These are phyloP conservation scores for Sporothrix sp. DNA, from an alignment of 2,329 filamentous ascomycete genomes.

Conservation along the genomic window DNA sequence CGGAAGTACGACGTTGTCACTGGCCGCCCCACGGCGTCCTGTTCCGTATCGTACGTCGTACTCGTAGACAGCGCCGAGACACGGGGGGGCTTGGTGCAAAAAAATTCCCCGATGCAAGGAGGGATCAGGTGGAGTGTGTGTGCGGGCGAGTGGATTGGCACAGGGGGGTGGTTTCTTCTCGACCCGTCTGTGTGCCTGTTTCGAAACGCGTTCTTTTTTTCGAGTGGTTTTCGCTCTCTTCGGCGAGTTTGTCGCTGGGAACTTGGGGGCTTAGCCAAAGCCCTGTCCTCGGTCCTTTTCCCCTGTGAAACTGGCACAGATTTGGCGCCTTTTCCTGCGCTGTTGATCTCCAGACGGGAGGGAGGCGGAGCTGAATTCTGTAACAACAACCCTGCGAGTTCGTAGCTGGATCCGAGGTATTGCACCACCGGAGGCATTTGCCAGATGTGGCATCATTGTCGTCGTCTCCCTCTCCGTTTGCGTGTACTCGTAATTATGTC, in stretches of 20 bases:
- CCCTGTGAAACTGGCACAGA: neutral
- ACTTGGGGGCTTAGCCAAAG: neutral
- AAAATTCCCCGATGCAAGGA: constrained; percentile 1
- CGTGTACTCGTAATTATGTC: constrained; percentile 20
- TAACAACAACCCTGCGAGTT: neutral
- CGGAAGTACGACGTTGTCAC: too few relatives aligned
- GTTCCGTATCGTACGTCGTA: too few relatives aligned
- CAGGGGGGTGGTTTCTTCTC: neutral
- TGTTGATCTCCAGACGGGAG: neutral
- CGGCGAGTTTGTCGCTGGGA: too few relatives aligned
- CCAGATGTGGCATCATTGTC: too few relatives aligned
- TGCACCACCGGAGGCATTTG: too few relatives aligned
- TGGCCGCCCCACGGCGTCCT: too few relatives aligned
- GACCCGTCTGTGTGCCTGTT: constrained; percentile 1
- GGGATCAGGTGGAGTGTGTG: neutral
- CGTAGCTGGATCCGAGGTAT: too few relatives aligned
- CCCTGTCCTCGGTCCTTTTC: constrained; percentile 5
- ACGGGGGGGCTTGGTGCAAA: neutral
- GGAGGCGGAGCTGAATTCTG: neutral
- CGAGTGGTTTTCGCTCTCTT: neutral
- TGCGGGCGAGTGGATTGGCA: neutral
- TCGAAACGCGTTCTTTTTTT: constrained; percentile 5
- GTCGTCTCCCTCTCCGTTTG: too few relatives aligned
- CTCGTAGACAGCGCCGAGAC: neutral
- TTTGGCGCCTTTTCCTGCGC: neutral